These are phyloP conservation scores for Rhizophagus sp. DNA, from an alignment of 192 early-diverging fungal species.

Conservation along the genomic window DNA sequence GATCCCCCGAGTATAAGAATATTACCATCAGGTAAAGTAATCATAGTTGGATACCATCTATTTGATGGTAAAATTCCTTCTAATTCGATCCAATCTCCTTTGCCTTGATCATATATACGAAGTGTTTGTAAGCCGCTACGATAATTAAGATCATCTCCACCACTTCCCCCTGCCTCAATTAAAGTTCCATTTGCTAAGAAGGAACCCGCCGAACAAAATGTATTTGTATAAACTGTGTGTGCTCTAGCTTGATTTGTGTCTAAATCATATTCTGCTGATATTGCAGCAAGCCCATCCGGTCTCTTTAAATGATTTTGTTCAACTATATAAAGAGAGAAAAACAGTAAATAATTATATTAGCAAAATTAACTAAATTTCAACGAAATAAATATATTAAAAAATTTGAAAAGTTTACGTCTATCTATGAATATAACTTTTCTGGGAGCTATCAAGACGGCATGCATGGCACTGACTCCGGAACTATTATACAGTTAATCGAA, in stretches of 20 bases:
- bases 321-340: not conserved
- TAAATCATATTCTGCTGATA: conserved; percentile 42
- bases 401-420: conserved; percentile 40
- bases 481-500: not conserved
- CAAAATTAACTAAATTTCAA: no score
- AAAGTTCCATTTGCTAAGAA: conserved; percentile 55
- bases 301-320: not conserved
- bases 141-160: conserved; percentile 45
- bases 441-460: conserved; percentile 48
- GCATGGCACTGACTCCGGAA: conserved; percentile 54
- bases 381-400: no score
- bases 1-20: conserved; percentile 60
- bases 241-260: conserved; percentile 43
- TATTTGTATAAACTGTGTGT: conserved; percentile 48
- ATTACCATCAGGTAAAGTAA: conserved; percentile 39
- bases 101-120: conserved; percentile 30
- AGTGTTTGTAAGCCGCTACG: not conserved
- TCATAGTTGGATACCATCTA: conserved; percentile 55
- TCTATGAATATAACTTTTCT: conserved; percentile 52
- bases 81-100: conserved; percentile 46
- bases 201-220: conserved; percentile 58
- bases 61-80: conserved; percentile 36
- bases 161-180: conserved; percentile 49
- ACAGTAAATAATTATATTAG: conserved; percentile 15
- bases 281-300: not conserved